These are phyloP conservation scores for Nigrospora osmanthi DNA, from an alignment of 2,329 filamentous ascomycete genomes.

Conservation along the genomic window DNA sequence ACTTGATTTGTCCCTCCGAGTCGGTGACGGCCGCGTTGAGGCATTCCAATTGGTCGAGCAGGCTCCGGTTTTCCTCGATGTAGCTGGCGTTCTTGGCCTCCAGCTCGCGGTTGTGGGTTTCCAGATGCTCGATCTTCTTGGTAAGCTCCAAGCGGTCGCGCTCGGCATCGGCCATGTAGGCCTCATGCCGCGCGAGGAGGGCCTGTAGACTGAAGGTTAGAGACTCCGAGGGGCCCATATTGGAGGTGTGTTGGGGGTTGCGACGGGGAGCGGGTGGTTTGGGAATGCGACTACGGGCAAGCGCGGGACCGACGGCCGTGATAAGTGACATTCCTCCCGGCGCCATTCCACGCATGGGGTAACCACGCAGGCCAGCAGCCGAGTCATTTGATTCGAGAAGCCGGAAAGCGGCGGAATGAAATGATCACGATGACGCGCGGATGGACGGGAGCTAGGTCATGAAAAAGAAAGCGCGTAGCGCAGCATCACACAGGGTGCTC, in stretches of 20 bases:
- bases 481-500: slow-evolving; percentile 3
- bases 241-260: background rate
- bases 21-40: slow-evolving; percentile 73
- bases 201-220: slow-evolving; percentile 78
- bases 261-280: slow-evolving; percentile 4
- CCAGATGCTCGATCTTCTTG: slow-evolving; percentile 66
- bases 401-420: too few species aligned
- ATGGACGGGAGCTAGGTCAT: too few species aligned
- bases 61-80: slow-evolving; percentile 72
- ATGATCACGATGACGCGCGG: too few species aligned
- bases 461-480: background rate
- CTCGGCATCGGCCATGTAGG: slow-evolving; percentile 89
- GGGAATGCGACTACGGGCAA: slow-evolving; percentile 7
- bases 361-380: too few species aligned
- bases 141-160: slow-evolving; percentile 70
- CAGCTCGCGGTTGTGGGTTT: slow-evolving; percentile 64
- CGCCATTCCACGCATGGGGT: too few species aligned
- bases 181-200: slow-evolving; percentile 83
- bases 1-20: slow-evolving; percentile 72
- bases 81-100: slow-evolving; percentile 70
- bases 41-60: slow-evolving; percentile 77
- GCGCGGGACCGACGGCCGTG: too few species aligned
- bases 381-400: too few species aligned
- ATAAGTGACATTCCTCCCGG: too few species aligned
- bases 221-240: slow-evolving; percentile 31